Evolutionary conservation across 2,329 filamentous ascomycete species (phyloP).

Genomic region (Grosmannia penicillata): DNA sequence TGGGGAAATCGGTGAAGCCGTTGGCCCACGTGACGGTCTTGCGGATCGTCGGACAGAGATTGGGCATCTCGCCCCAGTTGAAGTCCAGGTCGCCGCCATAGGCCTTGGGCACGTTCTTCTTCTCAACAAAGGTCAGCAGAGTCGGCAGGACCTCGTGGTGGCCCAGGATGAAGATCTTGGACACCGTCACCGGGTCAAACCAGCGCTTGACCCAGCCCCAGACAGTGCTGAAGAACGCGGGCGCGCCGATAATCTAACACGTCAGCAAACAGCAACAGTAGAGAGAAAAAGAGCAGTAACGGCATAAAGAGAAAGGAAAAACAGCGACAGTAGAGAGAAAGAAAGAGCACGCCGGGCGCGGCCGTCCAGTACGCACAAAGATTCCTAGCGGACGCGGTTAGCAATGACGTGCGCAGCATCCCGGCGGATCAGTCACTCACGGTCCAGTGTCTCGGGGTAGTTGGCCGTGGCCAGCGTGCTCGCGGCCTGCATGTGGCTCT

Average conservation of each 20-base stretch:
- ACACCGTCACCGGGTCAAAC: slow-evolving; percentile 88
- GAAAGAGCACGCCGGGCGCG: background rate
- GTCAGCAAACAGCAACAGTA: background rate
- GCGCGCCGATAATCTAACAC: slow-evolving; percentile 66
- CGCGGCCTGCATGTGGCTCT: slow-evolving; percentile 85
- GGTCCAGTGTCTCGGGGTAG: slow-evolving; percentile 86
- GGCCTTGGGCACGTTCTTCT: slow-evolving; percentile 68
- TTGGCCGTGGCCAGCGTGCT: slow-evolving; percentile 79
- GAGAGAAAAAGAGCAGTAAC: background rate
- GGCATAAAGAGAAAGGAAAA: background rate
- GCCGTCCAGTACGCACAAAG: slow-evolving; percentile 4
- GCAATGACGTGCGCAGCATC: background rate
- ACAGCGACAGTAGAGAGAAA: background rate
- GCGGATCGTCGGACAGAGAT: slow-evolving; percentile 49
- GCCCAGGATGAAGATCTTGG: slow-evolving; percentile 86
- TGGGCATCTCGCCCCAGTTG: slow-evolving; percentile 59
- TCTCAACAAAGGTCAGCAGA: slow-evolving; percentile 68
- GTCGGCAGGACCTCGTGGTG: slow-evolving; percentile 60
- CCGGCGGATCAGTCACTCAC: slow-evolving; percentile 38
- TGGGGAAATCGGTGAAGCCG: slow-evolving; percentile 35
- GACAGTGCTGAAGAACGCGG: slow-evolving; percentile 79
- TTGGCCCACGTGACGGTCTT: slow-evolving; percentile 36
- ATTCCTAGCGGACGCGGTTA: background rate
- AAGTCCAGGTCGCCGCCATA: slow-evolving; percentile 84
- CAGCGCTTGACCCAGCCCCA: slow-evolving; percentile 93